phyloP scores from a whole-genome alignment of 148 eudicot species.

The Persicaria tinctoria region DNA sequence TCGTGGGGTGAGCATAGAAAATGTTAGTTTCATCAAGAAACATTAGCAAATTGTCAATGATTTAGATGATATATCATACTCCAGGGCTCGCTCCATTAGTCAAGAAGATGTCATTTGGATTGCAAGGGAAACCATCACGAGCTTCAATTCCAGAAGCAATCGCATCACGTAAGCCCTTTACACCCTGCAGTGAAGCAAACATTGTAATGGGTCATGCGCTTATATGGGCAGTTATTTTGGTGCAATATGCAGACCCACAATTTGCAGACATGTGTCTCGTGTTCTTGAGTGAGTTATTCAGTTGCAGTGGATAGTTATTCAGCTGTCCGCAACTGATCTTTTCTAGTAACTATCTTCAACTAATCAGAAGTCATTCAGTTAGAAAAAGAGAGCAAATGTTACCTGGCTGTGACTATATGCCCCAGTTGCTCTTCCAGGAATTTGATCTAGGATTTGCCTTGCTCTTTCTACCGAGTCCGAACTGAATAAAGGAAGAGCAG shows the following conservation, averaged over 20 bases:
- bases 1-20: not conserved
- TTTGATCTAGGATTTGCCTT: constrained; percentile 72
- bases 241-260: too few species aligned
- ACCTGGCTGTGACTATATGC: constrained; percentile 98
- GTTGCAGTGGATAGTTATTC: too few species aligned
- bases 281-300: too few species aligned
- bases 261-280: too few species aligned
- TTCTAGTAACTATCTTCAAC: not conserved
- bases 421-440: constrained; percentile 93
- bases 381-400: not conserved
- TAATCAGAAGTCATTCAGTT: not conserved
- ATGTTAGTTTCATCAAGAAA: not conserved
- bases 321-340: too few species aligned
- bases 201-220: not conserved
- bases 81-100: constrained; percentile 88
- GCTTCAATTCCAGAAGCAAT: constrained; percentile 92
- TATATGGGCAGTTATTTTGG: too few species aligned
- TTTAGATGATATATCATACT: constrained; percentile 14
- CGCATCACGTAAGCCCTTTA: constrained; percentile 84
- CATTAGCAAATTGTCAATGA: not conserved
- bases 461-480: constrained; percentile 77
- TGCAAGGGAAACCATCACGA: constrained; percentile 85
- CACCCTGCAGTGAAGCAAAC: constrained; percentile 39
- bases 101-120: constrained; percentile 87
- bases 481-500: constrained; percentile 15